Base-by-base conservation (phyloP, 345 rosid species). In the Theobroma cacao region DNA sequence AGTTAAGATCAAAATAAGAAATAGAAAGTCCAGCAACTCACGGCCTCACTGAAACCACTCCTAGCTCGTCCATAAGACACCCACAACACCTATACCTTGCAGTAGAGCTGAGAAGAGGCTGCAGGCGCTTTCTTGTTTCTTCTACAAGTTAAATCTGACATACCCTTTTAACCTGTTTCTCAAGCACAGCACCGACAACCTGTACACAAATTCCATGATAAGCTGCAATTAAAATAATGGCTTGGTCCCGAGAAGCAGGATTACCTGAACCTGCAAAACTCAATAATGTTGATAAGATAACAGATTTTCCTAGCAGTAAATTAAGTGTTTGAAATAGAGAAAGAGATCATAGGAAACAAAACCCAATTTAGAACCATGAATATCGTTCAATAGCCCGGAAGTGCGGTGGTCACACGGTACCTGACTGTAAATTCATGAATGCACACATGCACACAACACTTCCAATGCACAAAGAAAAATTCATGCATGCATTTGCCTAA, bases 181-280 rank as follows among this genome's bases (percentile, higher is more conserved):
- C 22, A 14, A 53, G 31, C 63, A 74, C 13, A 36, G 74, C 55
- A 48, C 40, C 58, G 75, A 28, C 22, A 63, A 78, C 83, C 90
- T 80, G 90, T 80, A 82, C 36, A 82, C 68, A 78, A 80, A 84
- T 84, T 77, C 75, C 86, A 77, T 67, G 31, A 70, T 80, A 67
- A 87, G 86, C 78, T 66, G 82, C 79, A 74, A 82, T 38, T 77
- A 78, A 60, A 76, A 61, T 45, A 75, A 76, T 73, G 63, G 70
- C 63, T 62, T 4, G 69, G 63, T 52, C 85, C 78, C 53, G 15
- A 63, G 71, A n/a, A 74, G 82, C 86, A 88, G 91, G 85, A 86
- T 74, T 84, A 78, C 83, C 89, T 79, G 85, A 79, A 86, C 86
- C 89, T 84, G 89, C 86, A 88, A 83, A 86, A 86, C 85, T 77